Base-by-base conservation (phyloP, 2,329 filamentous ascomycete genomes). In the Diaporthe ilicicola region DNA sequence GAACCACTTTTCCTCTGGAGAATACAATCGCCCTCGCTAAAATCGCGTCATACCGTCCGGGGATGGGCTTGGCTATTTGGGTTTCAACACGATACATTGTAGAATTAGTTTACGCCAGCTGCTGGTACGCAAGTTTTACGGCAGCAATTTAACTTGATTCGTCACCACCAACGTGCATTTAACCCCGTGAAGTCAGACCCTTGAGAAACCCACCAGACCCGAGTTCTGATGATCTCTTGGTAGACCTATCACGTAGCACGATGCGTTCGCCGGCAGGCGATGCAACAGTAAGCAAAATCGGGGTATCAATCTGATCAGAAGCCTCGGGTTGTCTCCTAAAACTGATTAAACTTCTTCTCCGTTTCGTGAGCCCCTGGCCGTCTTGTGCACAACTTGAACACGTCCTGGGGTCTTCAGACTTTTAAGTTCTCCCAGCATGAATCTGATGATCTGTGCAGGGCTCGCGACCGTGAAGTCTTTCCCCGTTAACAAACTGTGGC, bases 141-240 rank as follows among this genome's bases (percentile, higher is more conserved):
- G 32, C 53, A 55, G 32, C 10, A 56, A 15, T 27, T 19, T 39
- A 46, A 17, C 56, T 48, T 37, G 22, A 59, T 59, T 34, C 39
- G 42, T 42, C 34, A 29, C 56, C 56, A 29, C 56, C 56, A 48
- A 62, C 39, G 56, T 22, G 56, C 56, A 46, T 29, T 34, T 46
- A 32, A 46, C 39, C 56, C 56, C 37, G n/a, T 22, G 4, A 42
- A 22, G 27, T 19, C 24, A 46, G 27, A 22, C 39, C 42, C 27
- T 46, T 46, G 56, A 34, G 24, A 10, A 13, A 19, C n/a, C 39
- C 39, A 22, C 56, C 19, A 34, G 10, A 34, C 24, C 39, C 56
- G 22, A 48, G 22, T 10, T 46, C 17, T n/a, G 7, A 5, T n/a
- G 4, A 62, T 62, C 17, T 7, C 19, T 62, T 39, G 32, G 24